These are phyloP conservation scores for Gyrodon lividus DNA, from an alignment of 768 basidiomycete species.

Conservation along the genomic window DNA sequence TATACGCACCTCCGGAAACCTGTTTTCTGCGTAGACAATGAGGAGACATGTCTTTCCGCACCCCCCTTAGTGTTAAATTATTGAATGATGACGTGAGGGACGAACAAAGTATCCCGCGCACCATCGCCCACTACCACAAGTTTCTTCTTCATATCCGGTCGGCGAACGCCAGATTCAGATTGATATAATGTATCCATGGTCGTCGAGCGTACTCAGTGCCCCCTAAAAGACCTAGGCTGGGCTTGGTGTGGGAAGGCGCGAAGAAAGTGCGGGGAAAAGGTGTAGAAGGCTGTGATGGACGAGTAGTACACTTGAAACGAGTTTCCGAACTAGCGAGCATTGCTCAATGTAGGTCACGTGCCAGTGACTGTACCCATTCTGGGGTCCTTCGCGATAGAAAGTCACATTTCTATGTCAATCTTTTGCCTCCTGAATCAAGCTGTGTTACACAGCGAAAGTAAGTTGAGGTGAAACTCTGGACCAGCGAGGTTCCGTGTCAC, in stretches of 20 bases:
- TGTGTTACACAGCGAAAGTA: too few species aligned
- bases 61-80: constrained; percentile 51
- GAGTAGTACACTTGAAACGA: neutral
- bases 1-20: constrained; percentile 84
- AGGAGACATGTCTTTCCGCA: constrained; percentile 94
- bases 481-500: too few species aligned
- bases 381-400: too few species aligned
- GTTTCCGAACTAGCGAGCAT: neutral
- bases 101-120: constrained; percentile 40
- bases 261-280: neutral
- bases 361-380: too few species aligned
- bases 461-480: too few species aligned
- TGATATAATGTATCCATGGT: constrained; percentile 29
- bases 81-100: constrained; percentile 26
- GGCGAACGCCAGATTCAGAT: constrained; percentile 34
- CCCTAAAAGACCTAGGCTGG: neutral
- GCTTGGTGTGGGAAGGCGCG: neutral
- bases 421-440: too few species aligned
- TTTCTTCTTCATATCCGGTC: constrained; percentile 84
- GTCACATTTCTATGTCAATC: too few species aligned
- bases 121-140: constrained; percentile 89
- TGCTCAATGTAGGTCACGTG: neutral
- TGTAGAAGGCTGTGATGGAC: neutral
- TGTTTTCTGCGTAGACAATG: constrained; percentile 95
- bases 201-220: neutral